Evolutionary conservation across 805 yeast species (phyloP).

Genomic region (Dipodascus geniculatus): DNA sequence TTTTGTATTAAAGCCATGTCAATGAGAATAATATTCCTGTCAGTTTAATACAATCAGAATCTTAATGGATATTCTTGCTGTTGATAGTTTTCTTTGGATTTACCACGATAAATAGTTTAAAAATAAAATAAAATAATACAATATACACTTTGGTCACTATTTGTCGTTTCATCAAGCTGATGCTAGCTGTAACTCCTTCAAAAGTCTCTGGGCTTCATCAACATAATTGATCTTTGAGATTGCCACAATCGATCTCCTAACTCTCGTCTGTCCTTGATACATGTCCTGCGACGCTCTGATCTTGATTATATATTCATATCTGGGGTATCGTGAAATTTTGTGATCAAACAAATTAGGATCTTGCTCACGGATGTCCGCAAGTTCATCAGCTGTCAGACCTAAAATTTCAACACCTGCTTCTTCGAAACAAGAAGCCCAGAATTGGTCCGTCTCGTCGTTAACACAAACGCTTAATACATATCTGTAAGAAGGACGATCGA

Average conservation of each 20-base stretch:
- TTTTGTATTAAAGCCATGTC: too few relatives aligned
- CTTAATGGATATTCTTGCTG: too few relatives aligned
- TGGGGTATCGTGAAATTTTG: conserved; percentile 38
- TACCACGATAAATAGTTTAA: neutral
- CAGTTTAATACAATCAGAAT: too few relatives aligned
- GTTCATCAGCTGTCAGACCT: conserved; percentile 51
- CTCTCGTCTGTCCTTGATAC: conserved; percentile 66
- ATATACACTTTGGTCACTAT: neutral
- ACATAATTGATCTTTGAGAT: conserved; percentile 25
- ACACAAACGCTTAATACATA: conserved; percentile 67
- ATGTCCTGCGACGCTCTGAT: conserved; percentile 73
- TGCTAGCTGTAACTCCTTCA: conserved; percentile 11
- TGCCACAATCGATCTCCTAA: conserved; percentile 58
- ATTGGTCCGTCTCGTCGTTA: conserved; percentile 70
- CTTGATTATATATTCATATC: conserved; percentile 64
- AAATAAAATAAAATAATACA: conserved; percentile 2
- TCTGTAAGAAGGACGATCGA: conserved; percentile 61
- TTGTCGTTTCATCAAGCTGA: conserved; percentile 2
- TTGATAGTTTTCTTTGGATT: too few relatives aligned
- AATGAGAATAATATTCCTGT: too few relatives aligned
- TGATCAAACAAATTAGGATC: conserved; percentile 35
- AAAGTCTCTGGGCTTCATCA: conserved; percentile 18
- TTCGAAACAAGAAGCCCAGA: conserved; percentile 83
- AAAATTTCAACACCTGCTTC: conserved; percentile 64
- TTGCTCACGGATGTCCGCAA: conserved; percentile 25